These are phyloP conservation scores for Pyrrhoderma lamaoense DNA, from an alignment of 1,284 basidiomycete genomes.

Conservation along the genomic window DNA sequence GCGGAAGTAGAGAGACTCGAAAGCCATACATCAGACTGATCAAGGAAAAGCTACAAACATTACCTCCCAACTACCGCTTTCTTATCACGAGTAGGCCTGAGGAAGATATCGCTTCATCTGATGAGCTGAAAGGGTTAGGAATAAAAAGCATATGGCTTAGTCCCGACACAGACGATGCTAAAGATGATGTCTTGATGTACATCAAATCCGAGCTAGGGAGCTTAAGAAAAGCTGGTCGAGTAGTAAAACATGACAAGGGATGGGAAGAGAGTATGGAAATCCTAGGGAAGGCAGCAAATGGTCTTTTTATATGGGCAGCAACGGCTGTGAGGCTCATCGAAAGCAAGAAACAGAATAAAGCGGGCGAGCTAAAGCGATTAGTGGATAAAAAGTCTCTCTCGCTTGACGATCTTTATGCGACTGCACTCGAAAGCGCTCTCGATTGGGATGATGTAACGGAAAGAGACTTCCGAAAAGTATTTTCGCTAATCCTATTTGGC, in stretches of 20 bases:
- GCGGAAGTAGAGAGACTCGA: not conserved
- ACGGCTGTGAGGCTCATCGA: conserved; percentile 22
- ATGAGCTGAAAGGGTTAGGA: no score
- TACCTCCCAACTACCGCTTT: conserved; percentile 1
- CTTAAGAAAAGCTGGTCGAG: no score
- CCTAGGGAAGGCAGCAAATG: conserved; percentile 22
- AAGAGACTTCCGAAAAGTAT: not conserved
- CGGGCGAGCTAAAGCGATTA: no score
- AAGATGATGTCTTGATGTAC: no score
- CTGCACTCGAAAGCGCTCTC: not conserved
- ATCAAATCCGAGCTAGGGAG: no score
- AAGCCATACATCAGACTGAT: not conserved
- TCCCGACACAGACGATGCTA: no score
- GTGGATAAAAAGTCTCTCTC: not conserved
- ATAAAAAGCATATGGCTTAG: no score
- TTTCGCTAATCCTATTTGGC: not conserved
- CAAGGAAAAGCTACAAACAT: not conserved
- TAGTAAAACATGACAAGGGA: not conserved
- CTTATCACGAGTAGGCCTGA: not conserved
- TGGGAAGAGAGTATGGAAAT: conserved; percentile 16
- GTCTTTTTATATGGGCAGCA: conserved; percentile 26
- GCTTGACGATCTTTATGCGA: not conserved
- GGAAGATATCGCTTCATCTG: not conserved
- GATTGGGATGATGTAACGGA: not conserved
- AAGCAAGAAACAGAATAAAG: no score